Conservation (phyloP, 2,329 filamentous ascomycete species). For the Alternaria triticimaculans region DNA sequence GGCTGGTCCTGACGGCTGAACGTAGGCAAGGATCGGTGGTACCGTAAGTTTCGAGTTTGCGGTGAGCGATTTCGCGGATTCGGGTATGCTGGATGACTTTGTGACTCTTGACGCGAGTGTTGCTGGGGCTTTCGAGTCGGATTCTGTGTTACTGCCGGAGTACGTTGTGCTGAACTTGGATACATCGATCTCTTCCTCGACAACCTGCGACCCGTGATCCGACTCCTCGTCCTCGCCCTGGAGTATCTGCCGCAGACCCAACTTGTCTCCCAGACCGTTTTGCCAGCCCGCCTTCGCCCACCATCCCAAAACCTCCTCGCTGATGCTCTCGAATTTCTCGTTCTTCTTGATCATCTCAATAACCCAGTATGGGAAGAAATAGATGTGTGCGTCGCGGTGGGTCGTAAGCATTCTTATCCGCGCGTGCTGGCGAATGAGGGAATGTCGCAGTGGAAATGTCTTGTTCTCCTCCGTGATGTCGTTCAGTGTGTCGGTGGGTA, state of each 20-base stretch:
- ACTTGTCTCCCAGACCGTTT: slow-evolving; percentile 76
- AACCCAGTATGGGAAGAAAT: slow-evolving; percentile 91
- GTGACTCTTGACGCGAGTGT: slow-evolving; percentile 48
- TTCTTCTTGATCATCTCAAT: slow-evolving; percentile 82
- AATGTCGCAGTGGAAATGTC: slow-evolving; percentile 75
- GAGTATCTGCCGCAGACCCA: slow-evolving; percentile 73
- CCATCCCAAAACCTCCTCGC: slow-evolving; percentile 91
- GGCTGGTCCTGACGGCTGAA: slow-evolving; percentile 69
- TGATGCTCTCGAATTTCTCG: slow-evolving; percentile 82
- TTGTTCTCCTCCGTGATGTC: slow-evolving; percentile 80
- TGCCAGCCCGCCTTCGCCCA: slow-evolving; percentile 97
- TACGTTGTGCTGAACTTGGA: slow-evolving; percentile 60
- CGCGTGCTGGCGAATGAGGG: slow-evolving; percentile 75
- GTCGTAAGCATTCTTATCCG: slow-evolving; percentile 80
- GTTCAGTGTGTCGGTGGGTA: slow-evolving; percentile 87
- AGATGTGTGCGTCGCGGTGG: slow-evolving; percentile 90
- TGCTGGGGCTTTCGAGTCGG: slow-evolving; percentile 15
- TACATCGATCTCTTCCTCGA: slow-evolving; percentile 63
- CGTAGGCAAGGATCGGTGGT: slow-evolving; percentile 80
- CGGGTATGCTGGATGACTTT: slow-evolving; percentile 36
- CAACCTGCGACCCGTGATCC: slow-evolving; percentile 39
- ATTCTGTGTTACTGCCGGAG: slow-evolving; percentile 33
- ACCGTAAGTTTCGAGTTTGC: slow-evolving; percentile 55
- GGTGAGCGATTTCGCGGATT: slow-evolving; percentile 34
- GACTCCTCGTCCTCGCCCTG: slow-evolving; percentile 53